Conservation (phyloP, 2,329 filamentous ascomycete species). For the Diaporthe destruens region DNA sequence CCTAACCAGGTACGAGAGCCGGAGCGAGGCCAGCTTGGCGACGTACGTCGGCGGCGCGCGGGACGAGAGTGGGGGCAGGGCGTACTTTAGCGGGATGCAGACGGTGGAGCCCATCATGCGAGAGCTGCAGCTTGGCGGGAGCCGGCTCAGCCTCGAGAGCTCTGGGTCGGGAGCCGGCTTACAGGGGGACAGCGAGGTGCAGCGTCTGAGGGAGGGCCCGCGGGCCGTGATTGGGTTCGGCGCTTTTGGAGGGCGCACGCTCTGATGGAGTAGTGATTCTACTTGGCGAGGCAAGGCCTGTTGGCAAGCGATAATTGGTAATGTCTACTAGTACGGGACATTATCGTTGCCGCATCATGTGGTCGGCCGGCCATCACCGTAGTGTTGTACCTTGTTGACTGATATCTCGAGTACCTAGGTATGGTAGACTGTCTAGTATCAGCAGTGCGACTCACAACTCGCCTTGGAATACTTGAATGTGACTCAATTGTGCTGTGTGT, state of each 20-base stretch:
- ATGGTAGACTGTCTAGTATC: conserved; percentile 1
- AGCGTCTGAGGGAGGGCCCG: conserved; percentile 35
- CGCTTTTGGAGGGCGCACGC: conserved; percentile 33
- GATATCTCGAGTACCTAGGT: neutral
- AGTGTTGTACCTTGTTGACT: neutral
- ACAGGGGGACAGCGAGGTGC: conserved; percentile 38
- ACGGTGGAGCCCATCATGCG: conserved; percentile 60
- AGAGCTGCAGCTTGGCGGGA: conserved; percentile 53
- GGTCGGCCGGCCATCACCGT: neutral
- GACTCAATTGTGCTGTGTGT: too few relatives aligned
- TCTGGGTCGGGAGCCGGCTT: conserved; percentile 22
- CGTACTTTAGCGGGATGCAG: conserved; percentile 51
- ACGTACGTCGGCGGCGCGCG: neutral
- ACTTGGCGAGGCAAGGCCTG: neutral
- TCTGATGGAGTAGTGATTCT: neutral
- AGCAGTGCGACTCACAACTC: neutral
- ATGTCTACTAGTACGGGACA: conserved; percentile 18
- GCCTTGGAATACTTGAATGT: neutral
- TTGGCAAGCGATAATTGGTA: conserved; percentile 8
- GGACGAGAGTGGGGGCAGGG: conserved; percentile 20
- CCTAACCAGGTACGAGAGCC: neutral
- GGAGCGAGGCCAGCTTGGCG: neutral
- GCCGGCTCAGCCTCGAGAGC: conserved; percentile 39
- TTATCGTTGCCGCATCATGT: neutral
- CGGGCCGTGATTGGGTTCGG: conserved; percentile 38